These are phyloP conservation scores for Lentinus tigrinus DNA, from an alignment of 768 basidiomycete genomes.

Conservation along the genomic window DNA sequence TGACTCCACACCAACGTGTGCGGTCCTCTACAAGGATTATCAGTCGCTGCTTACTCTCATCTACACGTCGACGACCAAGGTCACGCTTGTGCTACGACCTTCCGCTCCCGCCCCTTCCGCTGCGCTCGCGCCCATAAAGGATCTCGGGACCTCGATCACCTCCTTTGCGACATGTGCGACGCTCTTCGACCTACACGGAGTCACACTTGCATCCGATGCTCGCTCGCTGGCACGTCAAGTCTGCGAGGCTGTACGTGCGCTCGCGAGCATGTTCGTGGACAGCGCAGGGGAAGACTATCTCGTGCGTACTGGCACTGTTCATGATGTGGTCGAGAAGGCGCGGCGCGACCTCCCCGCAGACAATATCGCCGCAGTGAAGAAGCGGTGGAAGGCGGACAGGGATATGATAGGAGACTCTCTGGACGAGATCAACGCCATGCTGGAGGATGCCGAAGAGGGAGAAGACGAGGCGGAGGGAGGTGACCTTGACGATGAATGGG, in stretches of 20 bases:
- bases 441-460: slow-evolving; percentile 35
- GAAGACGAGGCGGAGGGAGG: slow-evolving; percentile 29
- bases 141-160: slow-evolving; percentile 22
- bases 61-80: slow-evolving; percentile 28
- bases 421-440: slow-evolving; percentile 56
- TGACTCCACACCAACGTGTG: slow-evolving; percentile 7
- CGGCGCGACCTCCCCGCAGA: slow-evolving; percentile 49
- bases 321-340: slow-evolving; percentile 26
- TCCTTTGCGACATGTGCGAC: slow-evolving; percentile 28
- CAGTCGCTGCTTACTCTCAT: slow-evolving; percentile 27
- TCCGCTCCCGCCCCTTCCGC: slow-evolving; percentile 24
- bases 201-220: slow-evolving; percentile 23
- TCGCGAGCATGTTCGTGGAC: slow-evolving; percentile 16
- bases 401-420: slow-evolving; percentile 62
- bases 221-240: slow-evolving; percentile 15
- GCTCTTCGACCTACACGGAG: slow-evolving; percentile 27
- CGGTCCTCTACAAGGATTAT: slow-evolving; percentile 25
- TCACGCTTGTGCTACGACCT: slow-evolving; percentile 25
- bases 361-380: slow-evolving; percentile 58
- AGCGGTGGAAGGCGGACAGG: slow-evolving; percentile 49
- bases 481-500: slow-evolving; percentile 39
- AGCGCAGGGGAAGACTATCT: slow-evolving; percentile 24
- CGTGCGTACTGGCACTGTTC: slow-evolving; percentile 27
- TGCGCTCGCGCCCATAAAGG: slow-evolving; percentile 21
- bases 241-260: slow-evolving; percentile 13